phyloP scores from a whole-genome alignment of 352 stramenopile species.

The Globisporangium acanthophoron region DNA sequence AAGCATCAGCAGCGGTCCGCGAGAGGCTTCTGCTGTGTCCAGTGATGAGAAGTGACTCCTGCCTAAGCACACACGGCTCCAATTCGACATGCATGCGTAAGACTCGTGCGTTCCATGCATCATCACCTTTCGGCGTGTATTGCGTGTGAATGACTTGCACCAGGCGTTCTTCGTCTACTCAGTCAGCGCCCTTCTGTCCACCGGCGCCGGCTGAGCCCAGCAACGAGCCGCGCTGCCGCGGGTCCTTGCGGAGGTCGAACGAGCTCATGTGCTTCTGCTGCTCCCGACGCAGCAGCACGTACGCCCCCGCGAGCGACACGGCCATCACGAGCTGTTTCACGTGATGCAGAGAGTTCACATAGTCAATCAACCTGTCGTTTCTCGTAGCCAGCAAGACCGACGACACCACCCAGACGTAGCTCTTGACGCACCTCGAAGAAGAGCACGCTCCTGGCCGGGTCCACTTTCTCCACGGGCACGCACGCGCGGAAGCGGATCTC shows the following conservation, averaged over 20 bases:
- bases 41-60: neutral
- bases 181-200: conserved; percentile 8
- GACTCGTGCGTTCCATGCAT: no score
- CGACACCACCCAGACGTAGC: neutral
- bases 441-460: conserved; percentile 39
- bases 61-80: neutral
- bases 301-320: conserved; percentile 31
- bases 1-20: neutral
- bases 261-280: conserved; percentile 72
- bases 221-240: conserved; percentile 40
- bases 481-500: conserved; percentile 58
- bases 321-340: conserved; percentile 45
- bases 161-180: neutral
- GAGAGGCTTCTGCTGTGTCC: neutral
- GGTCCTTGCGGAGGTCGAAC: conserved; percentile 72
- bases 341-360: neutral
- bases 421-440: conserved; percentile 59
- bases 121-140: neutral
- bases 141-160: neutral
- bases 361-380: neutral
- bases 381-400: no score
- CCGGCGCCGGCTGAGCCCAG: conserved; percentile 11
- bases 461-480: conserved; percentile 26
- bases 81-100: no score
- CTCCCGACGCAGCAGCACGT: conserved; percentile 49